Base-by-base conservation (phyloP, 2,329 filamentous ascomycete species). In the Hymenoscyphus fraxineus region DNA sequence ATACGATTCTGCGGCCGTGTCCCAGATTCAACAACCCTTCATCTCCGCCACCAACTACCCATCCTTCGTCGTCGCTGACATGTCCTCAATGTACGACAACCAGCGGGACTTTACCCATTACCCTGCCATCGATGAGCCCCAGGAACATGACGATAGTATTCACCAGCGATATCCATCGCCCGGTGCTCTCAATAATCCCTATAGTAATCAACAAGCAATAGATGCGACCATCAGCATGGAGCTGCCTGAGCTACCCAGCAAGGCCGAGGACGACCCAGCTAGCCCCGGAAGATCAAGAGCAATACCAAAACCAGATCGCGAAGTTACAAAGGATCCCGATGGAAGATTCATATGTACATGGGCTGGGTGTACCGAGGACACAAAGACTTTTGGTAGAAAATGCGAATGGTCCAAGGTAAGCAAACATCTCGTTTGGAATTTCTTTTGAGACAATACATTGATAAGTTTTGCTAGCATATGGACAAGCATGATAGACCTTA, bases 401-500 rank as follows among this genome's bases (percentile, higher is more conserved):
- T 97, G 93, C 79, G 93, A 97, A 80, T 97, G 92, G 92, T 72
- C 70, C 59, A 71, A 96, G 90, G 92, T 95, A 81, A 85, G 91
- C 84, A 64, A n/a, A 40, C 16, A 15, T 31, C 59, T n/a, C 47
- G 35, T 41, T 58, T 31, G 19, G 27, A 6, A 41, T 64, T 12
- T 3, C 65, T 40, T 22, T 57, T 39, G 22, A 41, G 54, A 58
- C 27, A 51, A 40, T 19, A 15, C 19, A 41, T 58, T 65, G 55
- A 65, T 16, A 38, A 38, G 2, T 55, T 41, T 15, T n/a, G 35
- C n/a, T 61, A 98, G 80, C 94, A 98, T 76, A 97, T 97, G 93
- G 94, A 98, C 79, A 97, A 97, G 76, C 94, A 98, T 76, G 93
- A 97, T 71, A 85, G 94, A 13, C 94, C 94, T 1, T 98, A 97